A percentile compares a stretch with the other conserved stretches of the same genome.
Conservation (phyloP, 1,284 basidiomycete species). For the Ganoderma meredithae region DNA sequence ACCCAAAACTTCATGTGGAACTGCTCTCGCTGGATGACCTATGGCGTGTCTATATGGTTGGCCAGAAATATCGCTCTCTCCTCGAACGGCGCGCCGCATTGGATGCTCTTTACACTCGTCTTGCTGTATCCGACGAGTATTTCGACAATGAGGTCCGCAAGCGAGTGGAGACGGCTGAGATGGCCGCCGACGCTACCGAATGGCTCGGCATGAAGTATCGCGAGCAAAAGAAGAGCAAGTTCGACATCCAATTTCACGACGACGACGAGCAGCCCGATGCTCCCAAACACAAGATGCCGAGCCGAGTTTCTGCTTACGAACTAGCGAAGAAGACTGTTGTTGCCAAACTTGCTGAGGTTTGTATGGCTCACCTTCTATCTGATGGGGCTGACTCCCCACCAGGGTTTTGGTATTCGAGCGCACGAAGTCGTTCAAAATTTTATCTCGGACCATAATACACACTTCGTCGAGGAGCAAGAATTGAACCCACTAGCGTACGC, state of each 20-base stretch:
- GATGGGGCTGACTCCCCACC: constrained; percentile 22
- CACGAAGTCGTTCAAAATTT: constrained; percentile 87
- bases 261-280: constrained; percentile 63
- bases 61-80: constrained; percentile 88
- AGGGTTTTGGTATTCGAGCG: constrained; percentile 84
- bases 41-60: constrained; percentile 88
- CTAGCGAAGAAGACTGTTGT: constrained; percentile 83
- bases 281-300: constrained; percentile 83
- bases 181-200: constrained; percentile 91
- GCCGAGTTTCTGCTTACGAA: constrained; percentile 88
- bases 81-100: constrained; percentile 76
- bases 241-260: constrained; percentile 75
- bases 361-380: constrained; percentile 11
- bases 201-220: constrained; percentile 91
- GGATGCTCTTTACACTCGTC: constrained; percentile 66
- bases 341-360: constrained; percentile 80
- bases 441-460: constrained; percentile 59
- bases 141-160: constrained; percentile 72
- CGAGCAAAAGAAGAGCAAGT: constrained; percentile 77
- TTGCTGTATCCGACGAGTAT: constrained; percentile 74
- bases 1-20: constrained; percentile 62
- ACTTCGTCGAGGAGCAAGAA: constrained; percentile 84
- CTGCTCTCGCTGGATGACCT: constrained; percentile 83
- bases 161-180: constrained; percentile 81
- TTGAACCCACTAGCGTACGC: constrained; percentile 76